These are phyloP conservation scores for Solanum paucissectum DNA, from an alignment of 257 asterid genomes.

Conservation along the genomic window DNA sequence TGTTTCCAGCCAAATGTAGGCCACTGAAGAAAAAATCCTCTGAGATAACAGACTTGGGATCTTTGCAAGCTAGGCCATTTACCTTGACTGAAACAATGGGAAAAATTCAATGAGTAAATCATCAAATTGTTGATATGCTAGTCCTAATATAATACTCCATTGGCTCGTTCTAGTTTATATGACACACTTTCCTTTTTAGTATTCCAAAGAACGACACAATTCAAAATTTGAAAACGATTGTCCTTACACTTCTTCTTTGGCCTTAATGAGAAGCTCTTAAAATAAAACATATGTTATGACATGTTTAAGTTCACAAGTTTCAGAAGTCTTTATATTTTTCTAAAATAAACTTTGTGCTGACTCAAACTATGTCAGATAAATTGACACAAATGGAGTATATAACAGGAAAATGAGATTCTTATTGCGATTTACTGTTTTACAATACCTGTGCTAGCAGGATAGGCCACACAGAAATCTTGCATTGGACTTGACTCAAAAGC, in stretches of 20 bases:
- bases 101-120: not conserved
- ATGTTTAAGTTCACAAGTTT: not conserved
- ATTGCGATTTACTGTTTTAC: not conserved
- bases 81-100: not conserved
- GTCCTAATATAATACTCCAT: not conserved
- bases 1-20: not conserved
- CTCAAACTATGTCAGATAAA: not conserved
- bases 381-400: not conserved
- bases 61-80: not conserved
- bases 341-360: not conserved
- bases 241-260: not conserved
- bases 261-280: not conserved
- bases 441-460: not conserved
- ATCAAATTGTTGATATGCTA: not conserved
- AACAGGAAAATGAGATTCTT: not conserved
- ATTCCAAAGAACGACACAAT: not conserved
- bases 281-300: not conserved
- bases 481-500: not conserved
- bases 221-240: accelerated
- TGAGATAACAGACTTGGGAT: not conserved
- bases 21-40: not conserved
- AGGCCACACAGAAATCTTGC: not conserved
- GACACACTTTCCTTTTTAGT: not conserved
- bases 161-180: not conserved
- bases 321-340: not conserved